These are phyloP conservation scores for Xylaria sp. DNA, from an alignment of 2,329 filamentous ascomycete genomes.

Conservation along the genomic window DNA sequence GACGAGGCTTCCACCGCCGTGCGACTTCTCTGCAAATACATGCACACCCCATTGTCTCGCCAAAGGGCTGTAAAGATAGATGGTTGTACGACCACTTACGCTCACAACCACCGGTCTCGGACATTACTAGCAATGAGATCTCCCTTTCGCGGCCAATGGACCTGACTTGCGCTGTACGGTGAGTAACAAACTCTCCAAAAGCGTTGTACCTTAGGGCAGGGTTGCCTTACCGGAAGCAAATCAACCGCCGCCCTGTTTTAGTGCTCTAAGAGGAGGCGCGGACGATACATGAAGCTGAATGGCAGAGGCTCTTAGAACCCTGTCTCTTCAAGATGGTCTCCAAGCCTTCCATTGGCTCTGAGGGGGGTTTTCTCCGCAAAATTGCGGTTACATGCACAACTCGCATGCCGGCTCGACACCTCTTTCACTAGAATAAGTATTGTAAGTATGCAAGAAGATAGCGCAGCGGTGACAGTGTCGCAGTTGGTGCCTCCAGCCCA, in stretches of 20 bases:
- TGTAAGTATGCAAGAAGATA: not conserved
- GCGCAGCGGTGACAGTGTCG: conserved; percentile 1
- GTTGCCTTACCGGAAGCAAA: conserved; percentile 25
- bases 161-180: not conserved
- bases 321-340: conserved; percentile 11
- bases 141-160: not conserved
- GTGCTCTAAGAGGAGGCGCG: conserved; percentile 14
- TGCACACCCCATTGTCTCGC: not conserved
- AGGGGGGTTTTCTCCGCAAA: conserved; percentile 23
- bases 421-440: not conserved
- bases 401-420: conserved; percentile 11
- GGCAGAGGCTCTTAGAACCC: conserved; percentile 11
- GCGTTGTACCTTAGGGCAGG: conserved; percentile 16
- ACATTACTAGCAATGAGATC: not conserved
- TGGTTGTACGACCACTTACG: not conserved
- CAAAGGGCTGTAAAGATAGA: not conserved
- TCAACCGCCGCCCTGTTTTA: conserved; percentile 21
- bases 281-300: conserved; percentile 22
- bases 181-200: not conserved
- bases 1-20: not conserved
- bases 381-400: conserved; percentile 15
- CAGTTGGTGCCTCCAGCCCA: not conserved
- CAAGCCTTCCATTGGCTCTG: conserved; percentile 15
- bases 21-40: not conserved
- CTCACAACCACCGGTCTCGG: not conserved